Base-by-base conservation (phyloP, 2,329 filamentous ascomycete species). In the Stagonosporopsis cucurbitacearum region DNA sequence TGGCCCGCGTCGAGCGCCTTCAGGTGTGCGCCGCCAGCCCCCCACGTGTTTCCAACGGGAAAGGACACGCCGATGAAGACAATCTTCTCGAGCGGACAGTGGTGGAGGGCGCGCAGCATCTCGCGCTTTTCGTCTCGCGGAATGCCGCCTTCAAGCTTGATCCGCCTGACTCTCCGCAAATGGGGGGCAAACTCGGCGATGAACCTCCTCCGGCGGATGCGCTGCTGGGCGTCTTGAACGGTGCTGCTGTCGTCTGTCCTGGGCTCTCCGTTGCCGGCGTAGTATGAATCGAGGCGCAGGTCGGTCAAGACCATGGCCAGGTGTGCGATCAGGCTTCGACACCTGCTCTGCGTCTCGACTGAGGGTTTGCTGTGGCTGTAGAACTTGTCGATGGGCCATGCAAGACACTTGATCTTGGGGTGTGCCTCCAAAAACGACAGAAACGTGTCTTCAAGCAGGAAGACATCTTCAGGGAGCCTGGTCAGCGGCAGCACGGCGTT, bases 121-220 rank as follows among this genome's bases (percentile, higher is more conserved):
- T 81, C 79, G 23, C 79, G 73, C 49, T 79, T 77, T 58, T 81
- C 79, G 57, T 81, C 79, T 9, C 78, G 71, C 0, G 79, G 78
- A 37, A 81, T 74, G 12, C 77, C 77, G 17, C 79, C 79, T 67
- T 81, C 79, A 19, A 81, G 66, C 54, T 81, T 81, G 63, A 81
- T 70, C 36, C 68, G 71, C 51, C 78, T 64, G 4, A 81, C 46
- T n/a, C 66, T 76, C 1, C 61, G 72, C 77, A 81, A 76, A 28
- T 71, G 66, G 1, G 75, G 63, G 2, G 74, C 77, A 46, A 81
- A 80, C 6, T 77, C 71, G 23, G 67, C 66, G 35, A 81, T 79
- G 67, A 81, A 76, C 26, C 67, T 67, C 48, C 74, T 65, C 6
- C 75, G 65, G 15, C 73, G 69, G 8, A 64, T 58, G 26, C 69